These are phyloP conservation scores for Phellopilus nigrolimitatus DNA, from an alignment of 1,284 basidiomycete species.

Conservation along the genomic window DNA sequence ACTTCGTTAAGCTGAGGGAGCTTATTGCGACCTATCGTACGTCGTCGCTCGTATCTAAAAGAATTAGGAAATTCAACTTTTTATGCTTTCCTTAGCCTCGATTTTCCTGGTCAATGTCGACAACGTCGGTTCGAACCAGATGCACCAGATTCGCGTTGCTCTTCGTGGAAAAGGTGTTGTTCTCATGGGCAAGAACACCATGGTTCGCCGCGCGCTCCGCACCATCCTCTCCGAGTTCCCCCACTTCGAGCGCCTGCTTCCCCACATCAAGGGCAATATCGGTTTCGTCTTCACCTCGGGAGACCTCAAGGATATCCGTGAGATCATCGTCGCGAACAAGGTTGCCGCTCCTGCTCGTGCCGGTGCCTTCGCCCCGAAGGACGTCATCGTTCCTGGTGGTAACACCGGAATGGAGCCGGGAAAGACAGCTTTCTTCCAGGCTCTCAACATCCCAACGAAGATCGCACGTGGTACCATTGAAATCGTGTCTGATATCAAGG, in stretches of 20 bases:
- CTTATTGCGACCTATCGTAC: slow-evolving; percentile 87
- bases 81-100: slow-evolving; percentile 56
- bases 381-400: slow-evolving; percentile 89
- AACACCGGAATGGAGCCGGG: slow-evolving; percentile 99
- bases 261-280: slow-evolving; percentile 95
- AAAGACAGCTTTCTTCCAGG: slow-evolving; percentile 99
- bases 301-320: slow-evolving; percentile 94
- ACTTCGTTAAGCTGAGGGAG: slow-evolving; percentile 94
- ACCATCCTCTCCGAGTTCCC: slow-evolving; percentile 87
- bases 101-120: slow-evolving; percentile 99
- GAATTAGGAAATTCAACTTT: slow-evolving; percentile 4
- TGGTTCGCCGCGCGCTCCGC: slow-evolving; percentile 98
- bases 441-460: slow-evolving; percentile 99
- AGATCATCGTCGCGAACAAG: slow-evolving; percentile 92
- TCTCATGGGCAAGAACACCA: slow-evolving; percentile 99
- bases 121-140: slow-evolving; percentile 99
- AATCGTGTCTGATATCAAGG: slow-evolving; percentile 97
- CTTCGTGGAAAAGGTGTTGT: slow-evolving; percentile 96
- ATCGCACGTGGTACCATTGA: slow-evolving; percentile 99
- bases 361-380: slow-evolving; percentile 90
- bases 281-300: slow-evolving; percentile 96
- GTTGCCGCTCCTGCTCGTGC: slow-evolving; percentile 98
- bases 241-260: slow-evolving; percentile 94
- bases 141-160: slow-evolving; percentile 97
- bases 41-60: slow-evolving; percentile 30